A percentile compares a stretch with the other conserved stretches of the same genome.
These are phyloP conservation scores for Dendrobium nobile DNA, from an alignment of 106 monocot genomes.

Conservation along the genomic window DNA sequence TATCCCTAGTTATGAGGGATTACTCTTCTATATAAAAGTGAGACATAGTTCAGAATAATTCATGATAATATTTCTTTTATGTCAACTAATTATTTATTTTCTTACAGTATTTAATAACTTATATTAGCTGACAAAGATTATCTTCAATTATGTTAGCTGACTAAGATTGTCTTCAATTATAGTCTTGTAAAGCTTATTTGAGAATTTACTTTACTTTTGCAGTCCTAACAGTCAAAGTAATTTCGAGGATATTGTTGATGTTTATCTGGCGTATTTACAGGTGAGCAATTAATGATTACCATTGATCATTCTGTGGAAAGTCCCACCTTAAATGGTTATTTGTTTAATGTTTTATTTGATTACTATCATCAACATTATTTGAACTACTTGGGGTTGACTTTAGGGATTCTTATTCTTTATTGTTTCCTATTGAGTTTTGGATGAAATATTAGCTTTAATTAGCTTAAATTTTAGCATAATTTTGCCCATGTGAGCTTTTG, in stretches of 20 bases:
- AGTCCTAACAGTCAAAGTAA: slow-evolving; percentile 7
- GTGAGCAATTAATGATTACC: slow-evolving; percentile 28
- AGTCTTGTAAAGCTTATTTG: background rate
- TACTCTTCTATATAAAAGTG: background rate
- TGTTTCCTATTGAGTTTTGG: background rate
- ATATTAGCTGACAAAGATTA: background rate
- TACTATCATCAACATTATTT: background rate
- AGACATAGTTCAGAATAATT: background rate
- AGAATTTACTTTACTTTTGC: slow-evolving; percentile 2
- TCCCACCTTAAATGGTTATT: background rate
- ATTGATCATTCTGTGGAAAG: background rate
- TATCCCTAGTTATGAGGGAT: background rate
- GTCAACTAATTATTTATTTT: background rate
- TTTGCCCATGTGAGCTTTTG: background rate
- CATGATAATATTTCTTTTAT: background rate
- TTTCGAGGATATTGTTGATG: slow-evolving; percentile 86
- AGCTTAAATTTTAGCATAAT: background rate
- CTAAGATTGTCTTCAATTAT: background rate
- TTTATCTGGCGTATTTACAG: slow-evolving; percentile 85
- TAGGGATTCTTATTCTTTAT: background rate
- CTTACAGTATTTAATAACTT: background rate
- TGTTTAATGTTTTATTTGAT: background rate
- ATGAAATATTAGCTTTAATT: background rate
- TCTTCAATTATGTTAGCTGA: background rate
- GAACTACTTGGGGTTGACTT: background rate